Conservation (phyloP, 2,329 filamentous ascomycete species). For the Beauveria asiatica region DNA sequence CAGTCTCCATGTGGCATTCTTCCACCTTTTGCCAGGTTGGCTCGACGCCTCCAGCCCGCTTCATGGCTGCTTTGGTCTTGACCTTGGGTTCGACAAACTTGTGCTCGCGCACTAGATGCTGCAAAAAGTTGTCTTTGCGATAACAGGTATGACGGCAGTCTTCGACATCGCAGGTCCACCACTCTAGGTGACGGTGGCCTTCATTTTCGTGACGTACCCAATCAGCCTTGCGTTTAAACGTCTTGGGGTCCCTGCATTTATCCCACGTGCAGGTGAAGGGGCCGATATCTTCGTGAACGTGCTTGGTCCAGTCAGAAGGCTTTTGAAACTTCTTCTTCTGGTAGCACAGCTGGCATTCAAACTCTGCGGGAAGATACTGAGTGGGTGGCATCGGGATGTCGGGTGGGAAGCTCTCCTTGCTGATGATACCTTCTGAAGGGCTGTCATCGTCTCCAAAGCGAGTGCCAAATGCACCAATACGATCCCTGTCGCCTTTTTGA, state of each 20-base stretch:
- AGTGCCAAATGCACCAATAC: slow-evolving; percentile 46
- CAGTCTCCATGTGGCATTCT: slow-evolving; percentile 63
- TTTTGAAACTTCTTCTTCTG: slow-evolving; percentile 78
- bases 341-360: slow-evolving; percentile 86
- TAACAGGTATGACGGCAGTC: slow-evolving; percentile 79
- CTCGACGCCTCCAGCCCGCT: slow-evolving; percentile 48
- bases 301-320: slow-evolving; percentile 94
- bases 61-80: slow-evolving; percentile 63
- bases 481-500: slow-evolving; percentile 49
- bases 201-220: slow-evolving; percentile 95
- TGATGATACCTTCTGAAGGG: slow-evolving; percentile 59
- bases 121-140: slow-evolving; percentile 84
- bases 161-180: slow-evolving; percentile 77
- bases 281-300: slow-evolving; percentile 87
- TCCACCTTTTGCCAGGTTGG: slow-evolving; percentile 72
- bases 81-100: slow-evolving; percentile 75
- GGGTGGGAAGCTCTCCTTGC: slow-evolving; percentile 64
- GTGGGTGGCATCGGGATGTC: slow-evolving; percentile 80
- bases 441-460: slow-evolving; percentile 52
- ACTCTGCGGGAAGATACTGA: slow-evolving; percentile 68
- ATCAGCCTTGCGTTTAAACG: slow-evolving; percentile 91
- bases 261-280: slow-evolving; percentile 91
- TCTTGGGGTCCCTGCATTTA: slow-evolving; percentile 73
- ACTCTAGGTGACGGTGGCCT: slow-evolving; percentile 79
- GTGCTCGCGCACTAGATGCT: slow-evolving; percentile 86